These are phyloP conservation scores for Venturia effusa DNA, from an alignment of 2,329 filamentous ascomycete genomes.

Conservation along the genomic window DNA sequence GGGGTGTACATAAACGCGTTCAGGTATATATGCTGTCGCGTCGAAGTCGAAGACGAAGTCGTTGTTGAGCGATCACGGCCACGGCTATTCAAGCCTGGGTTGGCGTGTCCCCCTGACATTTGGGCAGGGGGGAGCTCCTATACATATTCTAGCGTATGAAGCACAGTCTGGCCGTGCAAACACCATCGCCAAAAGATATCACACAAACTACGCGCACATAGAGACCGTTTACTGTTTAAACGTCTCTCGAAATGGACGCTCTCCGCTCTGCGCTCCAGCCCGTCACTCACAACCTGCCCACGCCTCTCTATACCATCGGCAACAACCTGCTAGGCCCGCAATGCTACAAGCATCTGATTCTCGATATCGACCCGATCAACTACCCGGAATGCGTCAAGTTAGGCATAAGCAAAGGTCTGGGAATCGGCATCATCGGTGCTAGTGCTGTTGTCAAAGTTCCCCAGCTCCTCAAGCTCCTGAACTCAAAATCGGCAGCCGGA, in stretches of 20 bases:
- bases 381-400: conserved; percentile 76
- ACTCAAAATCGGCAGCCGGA: conserved; percentile 69
- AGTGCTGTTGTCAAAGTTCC: conserved; percentile 92
- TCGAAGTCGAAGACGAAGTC: not conserved
- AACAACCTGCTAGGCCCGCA: conserved; percentile 66
- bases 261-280: conserved; percentile 52
- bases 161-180: not conserved
- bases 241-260: conserved; percentile 42
- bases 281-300: conserved; percentile 40
- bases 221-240: conserved; percentile 10
- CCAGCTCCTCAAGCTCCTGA: conserved; percentile 85
- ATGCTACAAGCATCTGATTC: conserved; percentile 79
- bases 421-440: conserved; percentile 84
- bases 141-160: not conserved
- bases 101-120: not conserved
- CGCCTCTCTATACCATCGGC: conserved; percentile 60
- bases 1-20: not conserved
- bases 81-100: not conserved
- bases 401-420: conserved; percentile 82
- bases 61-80: not conserved
- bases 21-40: not conserved
- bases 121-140: not conserved
- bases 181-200: not conserved
- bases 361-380: conserved; percentile 66
- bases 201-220: not conserved